Percentiles rank a stretch among this genome's conserved stretches.
phyloP scores from a whole-genome alignment of 139 green algal species.

The Edaphochlamys debaryana region DNA sequence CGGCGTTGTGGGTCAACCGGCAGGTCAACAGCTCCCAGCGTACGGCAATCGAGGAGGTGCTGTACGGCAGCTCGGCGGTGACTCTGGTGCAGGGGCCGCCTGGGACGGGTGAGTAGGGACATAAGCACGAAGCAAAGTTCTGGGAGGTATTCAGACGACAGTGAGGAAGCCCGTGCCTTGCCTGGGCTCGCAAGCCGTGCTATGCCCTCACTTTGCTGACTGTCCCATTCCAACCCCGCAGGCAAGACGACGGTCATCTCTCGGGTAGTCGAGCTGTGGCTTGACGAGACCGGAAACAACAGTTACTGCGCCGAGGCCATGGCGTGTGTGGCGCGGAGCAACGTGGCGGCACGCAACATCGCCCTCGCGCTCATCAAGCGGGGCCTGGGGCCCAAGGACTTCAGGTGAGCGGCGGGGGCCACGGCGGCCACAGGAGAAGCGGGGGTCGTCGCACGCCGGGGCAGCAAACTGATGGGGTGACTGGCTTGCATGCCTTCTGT shows the following conservation, averaged over 20 bases:
- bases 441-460: too few relatives aligned
- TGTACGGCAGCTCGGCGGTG: background rate
- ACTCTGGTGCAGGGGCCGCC: slow-evolving; percentile 37
- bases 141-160: too few relatives aligned
- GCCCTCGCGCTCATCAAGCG: slow-evolving; percentile 17
- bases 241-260: slow-evolving; percentile 44
- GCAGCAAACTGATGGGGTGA: background rate
- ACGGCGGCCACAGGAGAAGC: too few relatives aligned
- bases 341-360: slow-evolving; percentile 30
- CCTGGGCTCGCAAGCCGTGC: too few relatives aligned
- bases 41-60: background rate
- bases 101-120: slow-evolving; percentile 21
- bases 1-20: too few relatives aligned
- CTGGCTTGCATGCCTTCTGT: background rate
- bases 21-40: slow-evolving; percentile 15
- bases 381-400: background rate
- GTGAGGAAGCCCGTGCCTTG: too few relatives aligned
- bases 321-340: slow-evolving; percentile 31
- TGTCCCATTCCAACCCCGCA: background rate
- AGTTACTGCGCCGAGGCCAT: background rate
- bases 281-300: too few relatives aligned
- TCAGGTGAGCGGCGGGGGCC: slow-evolving; percentile 36
- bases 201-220: background rate
- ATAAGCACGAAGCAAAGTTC: too few relatives aligned
- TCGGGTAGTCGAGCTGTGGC: slow-evolving; percentile 6